Percentiles rank a stretch among this genome's conserved stretches.
Evolutionary conservation across 345 rosid genomes (phyloP).

Genomic region (Noccaea bulbosa): DNA sequence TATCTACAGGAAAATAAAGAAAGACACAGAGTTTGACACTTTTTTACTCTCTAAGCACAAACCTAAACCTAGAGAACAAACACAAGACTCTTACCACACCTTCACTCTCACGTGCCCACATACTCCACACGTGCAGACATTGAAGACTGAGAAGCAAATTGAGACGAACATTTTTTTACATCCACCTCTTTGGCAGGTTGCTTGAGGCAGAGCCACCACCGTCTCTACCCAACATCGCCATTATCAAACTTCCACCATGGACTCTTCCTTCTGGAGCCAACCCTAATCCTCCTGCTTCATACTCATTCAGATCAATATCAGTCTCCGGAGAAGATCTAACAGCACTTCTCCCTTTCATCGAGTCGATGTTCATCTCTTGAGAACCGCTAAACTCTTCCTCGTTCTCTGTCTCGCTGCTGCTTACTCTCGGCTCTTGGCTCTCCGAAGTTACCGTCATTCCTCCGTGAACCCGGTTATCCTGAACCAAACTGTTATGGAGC

Average conservation of each 20-base stretch:
- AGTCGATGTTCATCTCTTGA: slow-evolving; percentile 67
- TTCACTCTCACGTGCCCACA: slow-evolving; percentile 27
- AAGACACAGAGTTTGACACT: not conserved
- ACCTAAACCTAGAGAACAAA: slow-evolving; percentile 27
- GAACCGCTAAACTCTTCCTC: slow-evolving; percentile 52
- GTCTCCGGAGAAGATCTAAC: slow-evolving; percentile 48
- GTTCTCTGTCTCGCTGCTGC: slow-evolving; percentile 52
- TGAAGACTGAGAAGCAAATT: slow-evolving; percentile 23
- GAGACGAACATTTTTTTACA: slow-evolving; percentile 42
- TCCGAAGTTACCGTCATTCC: slow-evolving; percentile 64
- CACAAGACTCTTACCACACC: slow-evolving; percentile 18
- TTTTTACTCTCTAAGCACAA: slow-evolving; percentile 32
- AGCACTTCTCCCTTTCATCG: slow-evolving; percentile 41
- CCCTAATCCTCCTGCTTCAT: slow-evolving; percentile 40
- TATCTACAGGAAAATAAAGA: slow-evolving; percentile 29
- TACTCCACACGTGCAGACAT: slow-evolving; percentile 11
- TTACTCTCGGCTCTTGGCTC: slow-evolving; percentile 54
- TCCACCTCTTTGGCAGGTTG: slow-evolving; percentile 54
- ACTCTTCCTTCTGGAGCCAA: slow-evolving; percentile 89
- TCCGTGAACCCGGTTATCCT: slow-evolving; percentile 87
- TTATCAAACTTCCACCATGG: slow-evolving; percentile 91
- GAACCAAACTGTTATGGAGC: slow-evolving; percentile 75
- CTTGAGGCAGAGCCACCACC: slow-evolving; percentile 43
- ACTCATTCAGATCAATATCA: slow-evolving; percentile 48
- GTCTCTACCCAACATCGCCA: slow-evolving; percentile 64